A percentile compares a stretch with the other conserved stretches of the same genome.
phyloP scores from a whole-genome alignment of 768 basidiomycete species.

The Psilocybe cyanescens region DNA sequence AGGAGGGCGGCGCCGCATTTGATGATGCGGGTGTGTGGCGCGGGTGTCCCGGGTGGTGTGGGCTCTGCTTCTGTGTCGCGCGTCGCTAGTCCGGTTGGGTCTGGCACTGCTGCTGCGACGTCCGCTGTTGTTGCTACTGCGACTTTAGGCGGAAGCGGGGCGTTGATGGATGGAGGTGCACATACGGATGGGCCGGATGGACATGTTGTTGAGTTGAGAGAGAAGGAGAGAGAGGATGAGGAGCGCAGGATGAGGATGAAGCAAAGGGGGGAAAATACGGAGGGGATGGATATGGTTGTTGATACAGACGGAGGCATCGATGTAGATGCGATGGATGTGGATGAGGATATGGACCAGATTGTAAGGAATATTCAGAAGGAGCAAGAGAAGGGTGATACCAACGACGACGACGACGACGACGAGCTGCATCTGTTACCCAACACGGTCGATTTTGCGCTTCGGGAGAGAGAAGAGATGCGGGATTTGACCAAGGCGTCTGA shows the following conservation, averaged over 20 bases:
- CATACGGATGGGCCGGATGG: slow-evolving; percentile 49
- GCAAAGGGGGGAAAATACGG: not conserved
- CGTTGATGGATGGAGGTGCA: slow-evolving; percentile 26
- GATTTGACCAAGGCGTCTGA: slow-evolving; percentile 84
- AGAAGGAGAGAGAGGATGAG: slow-evolving; percentile 23
- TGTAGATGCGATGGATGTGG: slow-evolving; percentile 22
- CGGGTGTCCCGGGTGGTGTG: slow-evolving; percentile 36
- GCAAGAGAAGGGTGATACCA: slow-evolving; percentile 15
- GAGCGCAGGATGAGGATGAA: slow-evolving; percentile 16
- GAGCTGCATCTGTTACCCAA: slow-evolving; percentile 40
- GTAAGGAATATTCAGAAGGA: slow-evolving; percentile 1
- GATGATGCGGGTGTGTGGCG: slow-evolving; percentile 51
- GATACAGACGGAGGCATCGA: slow-evolving; percentile 29
- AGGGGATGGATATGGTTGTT: slow-evolving; percentile 13
- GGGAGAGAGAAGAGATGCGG: slow-evolving; percentile 90
- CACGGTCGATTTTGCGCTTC: slow-evolving; percentile 79
- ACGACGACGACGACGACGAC: not conserved
- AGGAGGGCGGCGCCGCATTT: slow-evolving; percentile 50
- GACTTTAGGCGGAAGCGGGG: too few relatives aligned
- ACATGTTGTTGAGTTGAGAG: slow-evolving; percentile 33
- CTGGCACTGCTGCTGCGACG: not conserved
- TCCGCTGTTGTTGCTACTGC: not conserved
- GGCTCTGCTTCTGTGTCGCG: not conserved
- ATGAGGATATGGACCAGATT: slow-evolving; percentile 20
- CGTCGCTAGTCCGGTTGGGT: not conserved